Base-by-base conservation (phyloP, 1,284 basidiomycete species). In the Dichomitus squalens region DNA sequence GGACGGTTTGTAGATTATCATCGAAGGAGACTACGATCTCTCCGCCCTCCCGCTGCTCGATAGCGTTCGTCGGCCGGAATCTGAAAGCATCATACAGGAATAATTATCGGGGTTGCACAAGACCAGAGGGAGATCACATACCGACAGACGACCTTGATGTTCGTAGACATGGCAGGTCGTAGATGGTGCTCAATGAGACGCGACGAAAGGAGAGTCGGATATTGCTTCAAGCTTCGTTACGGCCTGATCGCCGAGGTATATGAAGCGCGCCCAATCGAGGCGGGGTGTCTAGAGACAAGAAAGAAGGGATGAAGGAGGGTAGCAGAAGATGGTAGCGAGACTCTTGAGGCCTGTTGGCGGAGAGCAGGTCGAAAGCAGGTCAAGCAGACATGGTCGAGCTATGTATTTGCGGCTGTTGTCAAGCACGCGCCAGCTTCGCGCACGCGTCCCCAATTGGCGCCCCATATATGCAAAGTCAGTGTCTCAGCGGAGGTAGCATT, bases 101-200 rank as follows among this genome's bases (percentile, higher is more conserved):
- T 27, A 38, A 50, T 48, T 20, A 57, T 34, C 20, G 49, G 35
- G 21, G 39, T 33, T 21, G 48, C 47, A 39, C 23, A 38, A 44
- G 2, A 29, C 21, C 12, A 38, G 23, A 20, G 38, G 54, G 88
- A 34, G 11, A 9, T 18, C 31, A 68, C 59, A 38, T 68, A 94
- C 93, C 94, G 92, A 82, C 95, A 96, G 66, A 96, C 92, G 70
- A 96, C 94, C 79, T 96, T 93, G 80, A 93, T 93, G 70, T 93
- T 93, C 65, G 86, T 92, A 60, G 86, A 88, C 87, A 91, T 90
- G 68, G 63, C 69, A 41, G 51, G 38, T 20, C 46, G 34, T 41
- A 25, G 34, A 36, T 35, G 27, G 11, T 52, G 47, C 40, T 54
- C 56, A 35, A 41, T 49, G 49, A 40, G 34, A 64, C 31, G 48